These are phyloP conservation scores for Marchantia polymorpha DNA, from an alignment of 225 moss, liverwort and hornwort genomes.

Conservation along the genomic window DNA sequence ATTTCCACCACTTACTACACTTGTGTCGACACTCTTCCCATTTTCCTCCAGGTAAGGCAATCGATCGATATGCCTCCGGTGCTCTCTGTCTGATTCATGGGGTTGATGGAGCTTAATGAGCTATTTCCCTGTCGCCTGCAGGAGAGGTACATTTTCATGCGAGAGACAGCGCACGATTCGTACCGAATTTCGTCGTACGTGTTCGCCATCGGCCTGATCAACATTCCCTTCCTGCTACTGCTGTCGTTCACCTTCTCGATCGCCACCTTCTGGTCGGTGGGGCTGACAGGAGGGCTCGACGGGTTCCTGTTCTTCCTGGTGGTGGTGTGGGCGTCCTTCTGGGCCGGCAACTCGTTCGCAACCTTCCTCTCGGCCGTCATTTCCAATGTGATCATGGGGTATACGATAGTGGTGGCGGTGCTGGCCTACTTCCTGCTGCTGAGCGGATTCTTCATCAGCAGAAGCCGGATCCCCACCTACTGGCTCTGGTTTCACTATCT, in stretches of 20 bases:
- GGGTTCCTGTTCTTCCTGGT: conserved; percentile 57
- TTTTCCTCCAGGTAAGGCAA: conserved; percentile 50
- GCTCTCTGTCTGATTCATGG: not conserved
- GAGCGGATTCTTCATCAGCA: conserved; percentile 68
- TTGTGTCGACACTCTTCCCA: conserved; percentile 68
- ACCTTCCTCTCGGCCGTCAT: conserved; percentile 68
- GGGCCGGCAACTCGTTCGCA: conserved; percentile 68
- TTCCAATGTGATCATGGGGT: conserved; percentile 79
- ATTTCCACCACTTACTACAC: conserved; percentile 77
- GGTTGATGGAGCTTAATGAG: no score
- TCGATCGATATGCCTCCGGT: no score
- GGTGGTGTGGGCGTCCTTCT: conserved; percentile 54
- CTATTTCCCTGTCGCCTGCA: conserved; percentile 18
- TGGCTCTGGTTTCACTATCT: conserved; percentile 87
- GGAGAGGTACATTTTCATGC: conserved; percentile 78
- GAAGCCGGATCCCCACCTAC: conserved; percentile 56
- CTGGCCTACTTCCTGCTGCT: conserved; percentile 80
- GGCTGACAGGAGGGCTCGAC: conserved; percentile 58
- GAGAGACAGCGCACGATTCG: conserved; percentile 73
- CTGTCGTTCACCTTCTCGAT: conserved; percentile 54
- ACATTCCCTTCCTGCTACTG: conserved; percentile 59
- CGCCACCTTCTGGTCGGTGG: conserved; percentile 77
- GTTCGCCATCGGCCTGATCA: conserved; percentile 62
- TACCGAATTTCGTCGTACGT: conserved; percentile 91
- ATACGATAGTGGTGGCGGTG: conserved; percentile 64